Conservation (phyloP, 2,329 filamentous ascomycete genomes). For the Paecilomyces fulvus region DNA sequence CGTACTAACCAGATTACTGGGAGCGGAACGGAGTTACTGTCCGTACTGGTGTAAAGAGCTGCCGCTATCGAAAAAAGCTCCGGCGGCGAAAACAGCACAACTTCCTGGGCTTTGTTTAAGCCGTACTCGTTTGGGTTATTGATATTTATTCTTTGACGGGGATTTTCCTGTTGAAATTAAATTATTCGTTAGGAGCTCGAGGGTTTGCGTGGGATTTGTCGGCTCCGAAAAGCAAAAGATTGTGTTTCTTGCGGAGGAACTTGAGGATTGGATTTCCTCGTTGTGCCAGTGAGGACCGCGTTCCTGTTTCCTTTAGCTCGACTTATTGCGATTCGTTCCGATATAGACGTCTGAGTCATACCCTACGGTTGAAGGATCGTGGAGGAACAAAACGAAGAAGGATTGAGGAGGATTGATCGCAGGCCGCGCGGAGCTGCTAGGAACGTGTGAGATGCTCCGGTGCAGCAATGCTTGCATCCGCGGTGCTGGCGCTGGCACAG, state of each 20-base stretch:
- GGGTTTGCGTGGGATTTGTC: too few relatives aligned
- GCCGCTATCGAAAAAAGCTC: neutral
- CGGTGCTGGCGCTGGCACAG: neutral
- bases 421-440: neutral
- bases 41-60: neutral
- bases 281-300: too few relatives aligned
- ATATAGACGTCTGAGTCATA: too few relatives aligned
- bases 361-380: neutral
- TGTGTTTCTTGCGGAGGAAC: too few relatives aligned
- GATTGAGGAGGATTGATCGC: neutral
- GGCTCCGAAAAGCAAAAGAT: too few relatives aligned
- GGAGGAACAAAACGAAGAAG: neutral
- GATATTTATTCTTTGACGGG: neutral
- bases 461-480: slow-evolving; percentile 4
- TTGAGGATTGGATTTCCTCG: too few relatives aligned
- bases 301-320: too few relatives aligned
- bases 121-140: neutral
- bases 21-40: slow-evolving; percentile 1
- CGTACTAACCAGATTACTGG: too few relatives aligned
- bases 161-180: too few relatives aligned
- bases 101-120: neutral
- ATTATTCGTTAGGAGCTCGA: too few relatives aligned
- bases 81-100: neutral
- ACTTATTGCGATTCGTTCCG: too few relatives aligned
- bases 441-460: slow-evolving; percentile 2